A percentile compares a stretch with the other conserved stretches of the same genome.
phyloP scores from a whole-genome alignment of 1,284 basidiomycete species.

The Ganoderma sinense region DNA sequence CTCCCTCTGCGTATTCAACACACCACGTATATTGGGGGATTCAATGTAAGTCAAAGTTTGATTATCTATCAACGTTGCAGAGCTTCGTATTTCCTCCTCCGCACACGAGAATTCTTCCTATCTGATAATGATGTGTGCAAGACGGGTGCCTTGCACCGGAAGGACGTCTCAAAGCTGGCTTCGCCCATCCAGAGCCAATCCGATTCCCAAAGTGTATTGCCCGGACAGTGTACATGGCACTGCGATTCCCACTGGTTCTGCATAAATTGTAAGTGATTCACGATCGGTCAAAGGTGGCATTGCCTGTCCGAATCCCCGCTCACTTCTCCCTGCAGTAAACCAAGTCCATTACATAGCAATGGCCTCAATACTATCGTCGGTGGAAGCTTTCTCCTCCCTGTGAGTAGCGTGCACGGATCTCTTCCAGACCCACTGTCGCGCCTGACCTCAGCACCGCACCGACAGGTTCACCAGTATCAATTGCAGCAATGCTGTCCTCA shows the following conservation, averaged over 20 bases:
- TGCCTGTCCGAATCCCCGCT: background rate
- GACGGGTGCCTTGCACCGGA: no score
- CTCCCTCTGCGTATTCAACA: background rate
- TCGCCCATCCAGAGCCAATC: no score
- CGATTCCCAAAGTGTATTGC: no score
- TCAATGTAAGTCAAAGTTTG: no score
- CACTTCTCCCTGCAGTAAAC: background rate
- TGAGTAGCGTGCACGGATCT: background rate
- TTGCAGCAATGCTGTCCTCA: background rate
- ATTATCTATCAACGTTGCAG: background rate
- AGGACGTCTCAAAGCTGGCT: no score
- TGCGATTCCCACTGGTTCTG: background rate
- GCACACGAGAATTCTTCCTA: no score
- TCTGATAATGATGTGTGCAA: no score
- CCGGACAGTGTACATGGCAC: no score
- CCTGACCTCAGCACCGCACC: background rate
- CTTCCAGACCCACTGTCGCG: background rate
- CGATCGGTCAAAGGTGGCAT: no score
- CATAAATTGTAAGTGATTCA: no score
- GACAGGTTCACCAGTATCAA: background rate
- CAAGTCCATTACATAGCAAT: background rate
- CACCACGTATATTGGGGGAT: background rate
- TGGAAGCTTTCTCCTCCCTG: background rate
- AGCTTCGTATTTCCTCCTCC: background rate
- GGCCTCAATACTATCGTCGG: background rate